Conservation (phyloP, 2,329 filamentous ascomycete genomes). For the Exserohilum turcica region DNA sequence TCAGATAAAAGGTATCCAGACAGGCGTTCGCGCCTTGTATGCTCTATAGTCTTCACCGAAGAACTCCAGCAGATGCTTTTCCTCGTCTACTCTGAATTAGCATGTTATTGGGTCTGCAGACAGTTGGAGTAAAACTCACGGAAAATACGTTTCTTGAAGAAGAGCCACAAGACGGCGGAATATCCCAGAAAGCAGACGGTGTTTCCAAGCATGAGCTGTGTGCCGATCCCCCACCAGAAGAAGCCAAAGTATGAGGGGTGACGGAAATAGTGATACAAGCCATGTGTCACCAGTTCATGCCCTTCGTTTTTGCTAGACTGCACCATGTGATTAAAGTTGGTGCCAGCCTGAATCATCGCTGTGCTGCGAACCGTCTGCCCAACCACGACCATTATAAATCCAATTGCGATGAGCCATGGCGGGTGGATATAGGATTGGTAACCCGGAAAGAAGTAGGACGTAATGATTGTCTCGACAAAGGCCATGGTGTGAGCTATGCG, state of each 20-base stretch:
- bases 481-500: conserved; percentile 80
- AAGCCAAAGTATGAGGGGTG: conserved; percentile 98
- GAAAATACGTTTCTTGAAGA: conserved; percentile 76
- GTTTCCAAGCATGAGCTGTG: conserved; percentile 89
- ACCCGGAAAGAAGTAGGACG: conserved; percentile 60
- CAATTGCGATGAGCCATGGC: conserved; percentile 53
- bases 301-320: conserved; percentile 70
- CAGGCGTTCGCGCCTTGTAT: conserved; percentile 73
- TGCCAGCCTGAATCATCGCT: conserved; percentile 88
- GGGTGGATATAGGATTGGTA: conserved; percentile 53
- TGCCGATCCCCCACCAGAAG: conserved; percentile 98
- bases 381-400: conserved; percentile 65
- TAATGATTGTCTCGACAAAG: conserved; percentile 71
- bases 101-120: not conserved
- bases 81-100: conserved; percentile 65
- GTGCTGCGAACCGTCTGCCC: conserved; percentile 79
- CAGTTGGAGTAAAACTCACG: conserved; percentile 52
- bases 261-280: conserved; percentile 75
- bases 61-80: conserved; percentile 75
- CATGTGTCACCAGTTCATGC: conserved; percentile 81
- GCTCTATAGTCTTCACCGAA: conserved; percentile 81
- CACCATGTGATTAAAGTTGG: conserved; percentile 87
- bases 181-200: conserved; percentile 76
- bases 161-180: conserved; percentile 76
- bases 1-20: conserved; percentile 78